Percentiles rank a stretch among this genome's conserved stretches.
phyloP scores from a whole-genome alignment of 768 basidiomycete genomes.

The Pilatotrama ljubarskyi region DNA sequence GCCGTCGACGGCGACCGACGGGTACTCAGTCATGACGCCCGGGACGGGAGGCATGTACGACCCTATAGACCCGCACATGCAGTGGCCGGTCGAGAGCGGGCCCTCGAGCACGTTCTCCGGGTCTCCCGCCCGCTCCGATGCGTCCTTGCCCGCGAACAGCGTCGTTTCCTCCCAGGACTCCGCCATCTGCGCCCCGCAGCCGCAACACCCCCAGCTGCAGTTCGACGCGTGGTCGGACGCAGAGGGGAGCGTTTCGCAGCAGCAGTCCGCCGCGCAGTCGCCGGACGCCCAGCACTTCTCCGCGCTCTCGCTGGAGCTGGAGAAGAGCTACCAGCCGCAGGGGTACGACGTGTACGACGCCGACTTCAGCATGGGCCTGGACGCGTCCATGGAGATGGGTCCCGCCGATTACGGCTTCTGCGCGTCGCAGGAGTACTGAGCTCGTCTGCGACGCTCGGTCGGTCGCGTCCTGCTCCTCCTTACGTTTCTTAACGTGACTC shows the following conservation, averaged over 20 bases:
- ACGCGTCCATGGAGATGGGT: neutral
- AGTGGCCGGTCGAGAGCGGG: slow-evolving; percentile 18
- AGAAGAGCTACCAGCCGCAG: slow-evolving; percentile 4
- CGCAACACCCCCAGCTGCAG: slow-evolving; percentile 19
- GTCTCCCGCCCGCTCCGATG: slow-evolving; percentile 16
- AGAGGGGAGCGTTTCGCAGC: neutral
- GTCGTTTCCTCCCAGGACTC: neutral
- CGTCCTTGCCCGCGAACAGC: slow-evolving; percentile 9
- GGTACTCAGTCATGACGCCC: slow-evolving; percentile 3
- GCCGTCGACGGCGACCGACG: slow-evolving; percentile 12
- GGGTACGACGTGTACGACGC: slow-evolving; percentile 9
- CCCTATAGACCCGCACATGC: slow-evolving; percentile 14
- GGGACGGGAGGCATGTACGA: neutral
- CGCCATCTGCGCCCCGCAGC: slow-evolving; percentile 23
- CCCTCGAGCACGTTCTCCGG: slow-evolving; percentile 19
- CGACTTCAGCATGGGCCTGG: slow-evolving; percentile 6
- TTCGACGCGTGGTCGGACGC: slow-evolving; percentile 14
- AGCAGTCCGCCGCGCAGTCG: neutral
- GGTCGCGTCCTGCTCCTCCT: neutral
- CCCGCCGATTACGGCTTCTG: slow-evolving; percentile 13
- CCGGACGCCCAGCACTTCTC: slow-evolving; percentile 1
- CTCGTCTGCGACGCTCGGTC: slow-evolving; percentile 1
- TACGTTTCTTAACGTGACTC: slow-evolving; percentile 3
- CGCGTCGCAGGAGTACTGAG: slow-evolving; percentile 14
- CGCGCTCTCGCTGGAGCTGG: slow-evolving; percentile 1